These are phyloP conservation scores for Hymenoscyphus fraxineus DNA, from an alignment of 2,329 filamentous ascomycete genomes.

Conservation along the genomic window DNA sequence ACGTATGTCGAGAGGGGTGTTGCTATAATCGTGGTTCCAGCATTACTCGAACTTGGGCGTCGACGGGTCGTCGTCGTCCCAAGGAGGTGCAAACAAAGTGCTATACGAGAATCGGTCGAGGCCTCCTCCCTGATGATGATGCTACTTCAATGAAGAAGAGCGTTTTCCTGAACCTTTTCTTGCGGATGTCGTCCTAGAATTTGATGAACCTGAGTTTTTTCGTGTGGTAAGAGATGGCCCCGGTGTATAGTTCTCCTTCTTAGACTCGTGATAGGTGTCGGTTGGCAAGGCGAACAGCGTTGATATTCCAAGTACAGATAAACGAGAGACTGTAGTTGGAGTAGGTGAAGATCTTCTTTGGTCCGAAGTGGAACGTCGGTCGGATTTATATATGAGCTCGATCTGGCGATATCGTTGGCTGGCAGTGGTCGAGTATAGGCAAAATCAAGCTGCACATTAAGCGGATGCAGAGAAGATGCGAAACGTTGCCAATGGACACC, in stretches of 20 bases:
- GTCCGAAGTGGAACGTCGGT: not conserved
- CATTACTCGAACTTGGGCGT: constrained; percentile 26
- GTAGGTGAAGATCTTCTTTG: constrained; percentile 9
- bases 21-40: constrained; percentile 31
- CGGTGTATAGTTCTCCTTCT: not conserved
- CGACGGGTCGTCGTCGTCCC: constrained; percentile 23
- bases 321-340: constrained; percentile 33
- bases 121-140: constrained; percentile 7
- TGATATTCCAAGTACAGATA: constrained; percentile 20
- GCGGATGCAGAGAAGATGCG: not conserved
- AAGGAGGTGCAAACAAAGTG: not conserved
- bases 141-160: not conserved
- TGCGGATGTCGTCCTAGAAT: not conserved
- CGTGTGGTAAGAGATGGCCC: not conserved
- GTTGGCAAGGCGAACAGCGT: not conserved
- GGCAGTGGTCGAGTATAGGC: not conserved
- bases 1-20: constrained; percentile 7
- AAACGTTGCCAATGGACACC: not conserved
- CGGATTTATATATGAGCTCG: not conserved
- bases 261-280: not conserved
- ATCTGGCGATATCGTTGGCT: not conserved
- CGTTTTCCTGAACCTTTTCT: not conserved
- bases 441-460: constrained; percentile 7
- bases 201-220: not conserved
- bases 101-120: not conserved